Base-by-base conservation (phyloP, 768 basidiomycete genomes). In the Lentinula lateritia region DNA sequence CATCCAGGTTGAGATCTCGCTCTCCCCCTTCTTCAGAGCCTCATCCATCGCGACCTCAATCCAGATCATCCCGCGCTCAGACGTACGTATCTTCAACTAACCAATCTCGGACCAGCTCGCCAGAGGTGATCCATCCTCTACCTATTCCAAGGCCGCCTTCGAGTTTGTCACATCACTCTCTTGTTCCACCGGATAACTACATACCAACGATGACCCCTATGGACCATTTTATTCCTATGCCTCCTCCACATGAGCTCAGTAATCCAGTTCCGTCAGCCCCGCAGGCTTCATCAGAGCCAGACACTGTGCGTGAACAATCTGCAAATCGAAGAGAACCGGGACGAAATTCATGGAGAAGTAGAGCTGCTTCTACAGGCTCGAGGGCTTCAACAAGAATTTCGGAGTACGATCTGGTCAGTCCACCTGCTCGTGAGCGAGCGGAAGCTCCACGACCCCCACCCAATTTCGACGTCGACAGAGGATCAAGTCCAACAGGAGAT, bases 321-420 rank as follows among this genome's bases (percentile, higher is more conserved):
- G n/a, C 5, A 28, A 20, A 18, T 60, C 12, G 18, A 3, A 32
- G 50, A 15, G 39, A n/a, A 16, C 18, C 8, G 16, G 28, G 9
- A 1, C 23, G 39, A 32, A 32, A 23, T 9, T 8, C 20, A 20
- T 18, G 34, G 1, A 53, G 59, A 52, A 50, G 48, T 39, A 52
- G 48, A 35, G 41, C 59, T 12, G 36, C 36, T 36, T 60, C 59
- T 16, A 41, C 39, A 3, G 38, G 38, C 50, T 60, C 59, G 12
- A 52, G 59, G 42, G 59, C 50, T 28, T 60, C 59, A 5, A 60
- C 59, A 5, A 60, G 59, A 15, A 60, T 60, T 6, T 60, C 59
- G 13, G 59, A 60, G 35, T 60, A 60, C 32, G 59, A 60, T 28
- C 59, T 60, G 10, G 50, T 60, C 38, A 60, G 59, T n/a, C 48